Evolutionary conservation across 441 rosid species (phyloP), one percentile per base, ranked within the genome.

Genomic region (Raphanus hybrid): DNA sequence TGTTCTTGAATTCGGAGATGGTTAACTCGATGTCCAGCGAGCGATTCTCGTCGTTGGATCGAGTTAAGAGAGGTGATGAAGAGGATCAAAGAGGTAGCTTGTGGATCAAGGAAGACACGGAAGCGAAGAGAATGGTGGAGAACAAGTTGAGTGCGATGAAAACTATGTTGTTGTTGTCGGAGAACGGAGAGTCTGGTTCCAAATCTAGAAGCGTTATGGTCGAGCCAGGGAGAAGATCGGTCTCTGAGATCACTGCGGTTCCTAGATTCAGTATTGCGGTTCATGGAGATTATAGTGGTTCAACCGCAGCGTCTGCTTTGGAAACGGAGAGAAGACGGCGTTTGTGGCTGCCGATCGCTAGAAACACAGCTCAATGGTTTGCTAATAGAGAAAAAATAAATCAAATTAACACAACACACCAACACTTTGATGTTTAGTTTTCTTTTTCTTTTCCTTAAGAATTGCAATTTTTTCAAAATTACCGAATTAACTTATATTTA

Each of bases 291-390:
- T 66, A 48, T 35, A 54, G 83, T 39, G 63, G 72, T 16, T 85
- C 70, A 67, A 61, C 37, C 60, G 76, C 80, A 50, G 65, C 39
- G 9, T 48, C 82, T 75, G 71, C 80, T 39, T 58, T 58, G 58
- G 58, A 45, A 23, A 74, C 87, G 54, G 93, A 91, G 37, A 90
- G 89, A 69, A 79, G 60, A 77, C 82, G 95, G 83, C 81, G 80
- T 77, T 70, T 85, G 52, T 93, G 99, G 99, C 73, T 93, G 78
- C 94, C 93, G 5, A 96, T 96, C 69, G 97, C 94, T 2, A 83
- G 84, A 77, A 90, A 84, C 80, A 91, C 97, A 8, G 88, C 88
- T 69, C 88, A 84, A 29, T 90, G 97, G 98, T 90, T 87, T 84
- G 91, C 90, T 50, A 86, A 84, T 57, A 88, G 90, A 82, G 93